These are phyloP conservation scores for Aspergillus heteromorphus DNA, from an alignment of 495 filamentous ascomycete species.

Conservation along the genomic window DNA sequence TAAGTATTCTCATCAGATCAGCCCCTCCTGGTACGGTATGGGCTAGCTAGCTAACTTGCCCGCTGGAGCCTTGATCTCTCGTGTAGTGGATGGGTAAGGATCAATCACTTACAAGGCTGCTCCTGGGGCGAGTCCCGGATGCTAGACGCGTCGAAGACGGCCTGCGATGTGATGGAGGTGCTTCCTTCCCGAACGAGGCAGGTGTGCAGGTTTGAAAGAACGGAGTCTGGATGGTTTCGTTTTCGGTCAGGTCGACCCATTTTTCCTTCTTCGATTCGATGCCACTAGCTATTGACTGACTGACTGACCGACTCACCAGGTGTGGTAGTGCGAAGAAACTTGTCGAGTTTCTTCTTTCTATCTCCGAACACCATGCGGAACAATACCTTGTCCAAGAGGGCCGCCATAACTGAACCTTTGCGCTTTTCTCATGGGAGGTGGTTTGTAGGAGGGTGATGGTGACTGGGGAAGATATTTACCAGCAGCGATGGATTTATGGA, in stretches of 20 bases:
- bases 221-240: not conserved
- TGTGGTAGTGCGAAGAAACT: not conserved
- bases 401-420: not conserved
- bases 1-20: not conserved
- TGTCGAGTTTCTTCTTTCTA: not conserved
- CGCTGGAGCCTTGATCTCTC: not conserved
- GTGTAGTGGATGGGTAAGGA: not conserved
- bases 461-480: too few species aligned
- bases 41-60: not conserved
- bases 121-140: not conserved
- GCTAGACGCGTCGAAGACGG: not conserved
- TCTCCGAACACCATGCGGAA: not conserved
- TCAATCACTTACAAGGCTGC: constrained; percentile 1
- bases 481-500: not conserved
- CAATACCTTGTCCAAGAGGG: not conserved
- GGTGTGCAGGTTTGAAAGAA: not conserved
- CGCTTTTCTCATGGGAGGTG: not conserved
- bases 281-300: not conserved
- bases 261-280: not conserved
- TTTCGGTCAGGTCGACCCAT: not conserved
- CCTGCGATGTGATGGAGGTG: not conserved
- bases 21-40: not conserved
- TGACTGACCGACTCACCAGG: not conserved
- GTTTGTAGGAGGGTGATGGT: not conserved
- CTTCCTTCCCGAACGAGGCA: not conserved